phyloP scores from a whole-genome alignment of 2,329 filamentous ascomycete species.

The Drechslera avenae region DNA sequence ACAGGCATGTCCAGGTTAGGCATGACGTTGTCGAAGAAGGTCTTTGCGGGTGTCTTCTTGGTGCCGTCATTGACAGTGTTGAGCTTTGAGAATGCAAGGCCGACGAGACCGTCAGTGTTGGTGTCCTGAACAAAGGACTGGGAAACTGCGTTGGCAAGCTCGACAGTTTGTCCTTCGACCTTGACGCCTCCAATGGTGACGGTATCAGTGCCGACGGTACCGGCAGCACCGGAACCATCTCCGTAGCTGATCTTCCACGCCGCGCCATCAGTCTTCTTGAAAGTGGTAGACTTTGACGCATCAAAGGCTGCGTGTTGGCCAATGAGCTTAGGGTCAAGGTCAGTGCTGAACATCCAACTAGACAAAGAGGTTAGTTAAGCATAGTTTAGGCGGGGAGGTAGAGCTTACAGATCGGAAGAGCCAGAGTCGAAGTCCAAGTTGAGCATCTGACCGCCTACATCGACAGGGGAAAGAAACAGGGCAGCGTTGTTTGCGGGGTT shows the following conservation, averaged over 20 bases:
- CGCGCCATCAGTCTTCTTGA: slow-evolving; percentile 54
- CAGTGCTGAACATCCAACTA: slow-evolving; percentile 72
- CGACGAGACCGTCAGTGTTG: slow-evolving; percentile 71
- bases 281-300: slow-evolving; percentile 58
- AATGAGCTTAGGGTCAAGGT: slow-evolving; percentile 55
- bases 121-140: slow-evolving; percentile 63
- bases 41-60: slow-evolving; percentile 66
- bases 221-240: slow-evolving; percentile 66
- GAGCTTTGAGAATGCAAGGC: slow-evolving; percentile 68
- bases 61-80: slow-evolving; percentile 62
- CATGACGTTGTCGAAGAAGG: slow-evolving; percentile 75
- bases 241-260: slow-evolving; percentile 72
- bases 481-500: slow-evolving; percentile 68
- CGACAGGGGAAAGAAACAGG: slow-evolving; percentile 72
- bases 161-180: slow-evolving; percentile 67
- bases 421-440: slow-evolving; percentile 78
- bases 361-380: slow-evolving; percentile 14
- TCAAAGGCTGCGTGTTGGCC: slow-evolving; percentile 62
- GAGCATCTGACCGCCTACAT: slow-evolving; percentile 70
- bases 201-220: slow-evolving; percentile 69
- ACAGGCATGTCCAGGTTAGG: slow-evolving; percentile 65
- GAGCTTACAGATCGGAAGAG: slow-evolving; percentile 68
- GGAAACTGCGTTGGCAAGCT: slow-evolving; percentile 66
- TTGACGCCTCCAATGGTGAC: slow-evolving; percentile 70
- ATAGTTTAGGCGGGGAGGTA: background rate